Base-by-base conservation (phyloP, 179 eudicot genomes). In the Amaranthus tricolor region DNA sequence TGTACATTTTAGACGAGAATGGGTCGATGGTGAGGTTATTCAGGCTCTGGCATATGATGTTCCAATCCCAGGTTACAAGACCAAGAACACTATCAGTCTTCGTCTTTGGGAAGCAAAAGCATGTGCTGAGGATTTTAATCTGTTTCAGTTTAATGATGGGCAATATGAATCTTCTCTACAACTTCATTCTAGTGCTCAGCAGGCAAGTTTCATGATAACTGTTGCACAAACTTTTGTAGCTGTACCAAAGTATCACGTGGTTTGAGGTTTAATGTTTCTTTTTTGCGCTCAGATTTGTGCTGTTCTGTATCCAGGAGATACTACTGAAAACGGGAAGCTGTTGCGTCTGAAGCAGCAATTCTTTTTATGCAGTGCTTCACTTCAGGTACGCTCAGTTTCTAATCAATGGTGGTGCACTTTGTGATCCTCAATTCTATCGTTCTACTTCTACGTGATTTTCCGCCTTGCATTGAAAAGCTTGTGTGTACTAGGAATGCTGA, bases 31-130 rank as follows among this genome's bases (percentile, higher is more conserved):
- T 58, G 99, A 95, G 76, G 83, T 89, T 71, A 68, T 93, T 78
- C 95, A 93, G 79, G 99, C 99, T 82, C 80, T 93, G 60, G 97
- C 99, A 69, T 95, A 93, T 85, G 99, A 95, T 81, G 97, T 95
- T 68, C 99, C 99, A 10, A 93, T 95, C 84, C 99, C 99, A 50
- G 99, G 99, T 70, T 93, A 88, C 84, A 95, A 93, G 77, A 93
- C 99, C 78, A 90, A 87, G 83, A 95, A 93, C 81, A 95, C 97
- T 40, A 93, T 85, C 60, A 95, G 95, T 78, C 99, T 93, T 73
- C 99, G 97, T 49, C 92, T 95, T 68, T 95, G 99, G 99, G 99
- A 95, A 80, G 97, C 99, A 73, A 95, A 93, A 89, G 97, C 97
- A 79, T 79, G 81, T 79, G 86, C 97, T 50, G 84, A 75, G 75